phyloP scores from a whole-genome alignment of 257 asterid species.

The Solanum virginianum region DNA sequence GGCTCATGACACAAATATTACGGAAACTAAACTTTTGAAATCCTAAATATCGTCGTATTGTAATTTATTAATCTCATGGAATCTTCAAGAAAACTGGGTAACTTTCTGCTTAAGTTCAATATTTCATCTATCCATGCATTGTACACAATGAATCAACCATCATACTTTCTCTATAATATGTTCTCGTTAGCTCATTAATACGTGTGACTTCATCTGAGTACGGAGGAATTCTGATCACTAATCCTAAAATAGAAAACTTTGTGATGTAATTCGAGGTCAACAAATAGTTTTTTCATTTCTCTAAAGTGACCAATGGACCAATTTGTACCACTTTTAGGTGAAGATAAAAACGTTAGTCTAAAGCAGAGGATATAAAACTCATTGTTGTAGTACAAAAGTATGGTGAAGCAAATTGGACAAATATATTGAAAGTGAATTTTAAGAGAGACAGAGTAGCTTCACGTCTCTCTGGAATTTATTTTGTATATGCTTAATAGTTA shows the following conservation, averaged over 20 bases:
- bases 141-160: not conserved
- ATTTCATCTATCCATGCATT: not conserved
- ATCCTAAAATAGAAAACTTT: too few species aligned
- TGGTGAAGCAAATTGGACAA: slow-evolving; percentile 67
- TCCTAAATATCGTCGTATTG: too few species aligned
- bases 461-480: slow-evolving; percentile 61
- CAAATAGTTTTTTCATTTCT: too few species aligned
- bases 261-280: too few species aligned
- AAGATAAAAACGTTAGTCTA: slow-evolving; percentile 56
- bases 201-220: too few species aligned
- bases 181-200: not conserved
- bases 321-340: slow-evolving; percentile 24
- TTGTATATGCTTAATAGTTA: not conserved
- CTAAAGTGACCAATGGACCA: slow-evolving; percentile 15
- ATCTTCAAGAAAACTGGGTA: not conserved
- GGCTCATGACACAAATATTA: too few species aligned
- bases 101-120: not conserved
- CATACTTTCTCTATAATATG: not conserved
- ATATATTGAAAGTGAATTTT: slow-evolving; percentile 51
- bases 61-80: not conserved
- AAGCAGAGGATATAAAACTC: slow-evolving; percentile 58
- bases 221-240: too few species aligned
- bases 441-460: slow-evolving; percentile 53
- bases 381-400: slow-evolving; percentile 55
- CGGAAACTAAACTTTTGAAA: too few species aligned